A percentile compares a stretch with the other conserved stretches of the same genome.
phyloP scores from a whole-genome alignment of 768 basidiomycete species.

The Suillus plorans region DNA sequence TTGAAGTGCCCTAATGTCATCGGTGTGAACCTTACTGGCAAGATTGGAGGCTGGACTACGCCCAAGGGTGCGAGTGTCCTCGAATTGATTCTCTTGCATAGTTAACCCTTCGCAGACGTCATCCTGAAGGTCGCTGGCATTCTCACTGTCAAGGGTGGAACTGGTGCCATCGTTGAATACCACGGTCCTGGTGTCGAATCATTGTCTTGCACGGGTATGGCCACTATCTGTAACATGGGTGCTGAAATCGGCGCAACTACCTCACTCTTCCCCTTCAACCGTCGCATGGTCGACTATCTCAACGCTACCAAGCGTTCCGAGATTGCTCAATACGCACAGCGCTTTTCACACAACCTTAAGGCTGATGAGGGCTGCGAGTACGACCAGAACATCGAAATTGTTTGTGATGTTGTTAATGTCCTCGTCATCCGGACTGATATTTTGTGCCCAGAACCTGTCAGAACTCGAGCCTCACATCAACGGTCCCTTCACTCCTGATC shows the following conservation, averaged over 20 bases:
- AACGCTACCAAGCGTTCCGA: constrained; percentile 90
- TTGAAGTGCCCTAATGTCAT: constrained; percentile 99
- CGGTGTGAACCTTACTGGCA: constrained; percentile 93
- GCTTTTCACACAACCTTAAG: constrained; percentile 86
- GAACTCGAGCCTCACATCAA: constrained; percentile 99
- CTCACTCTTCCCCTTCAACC: constrained; percentile 98
- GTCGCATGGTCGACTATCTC: constrained; percentile 90
- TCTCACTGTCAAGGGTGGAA: constrained; percentile 98
- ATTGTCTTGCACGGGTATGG: constrained; percentile 98
- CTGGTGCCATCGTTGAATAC: constrained; percentile 98
- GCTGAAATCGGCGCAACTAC: constrained; percentile 99
- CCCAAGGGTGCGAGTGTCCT: constrained; percentile 71
- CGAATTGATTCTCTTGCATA: neutral
- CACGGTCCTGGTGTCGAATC: constrained; percentile 93
- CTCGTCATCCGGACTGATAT: neutral
- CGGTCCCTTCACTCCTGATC: constrained; percentile 99
- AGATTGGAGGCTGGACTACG: constrained; percentile 95
- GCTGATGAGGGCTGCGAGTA: constrained; percentile 90
- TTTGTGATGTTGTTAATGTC: constrained; percentile 35
- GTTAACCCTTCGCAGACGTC: constrained; percentile 58
- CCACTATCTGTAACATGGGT: constrained; percentile 99
- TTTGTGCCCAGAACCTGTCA: constrained; percentile 69
- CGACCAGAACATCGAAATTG: constrained; percentile 91
- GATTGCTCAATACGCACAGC: constrained; percentile 86
- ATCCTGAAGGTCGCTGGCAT: constrained; percentile 99